phyloP scores from a whole-genome alignment of 2,329 filamentous ascomycete genomes.

The Penicillium brasilianum region DNA sequence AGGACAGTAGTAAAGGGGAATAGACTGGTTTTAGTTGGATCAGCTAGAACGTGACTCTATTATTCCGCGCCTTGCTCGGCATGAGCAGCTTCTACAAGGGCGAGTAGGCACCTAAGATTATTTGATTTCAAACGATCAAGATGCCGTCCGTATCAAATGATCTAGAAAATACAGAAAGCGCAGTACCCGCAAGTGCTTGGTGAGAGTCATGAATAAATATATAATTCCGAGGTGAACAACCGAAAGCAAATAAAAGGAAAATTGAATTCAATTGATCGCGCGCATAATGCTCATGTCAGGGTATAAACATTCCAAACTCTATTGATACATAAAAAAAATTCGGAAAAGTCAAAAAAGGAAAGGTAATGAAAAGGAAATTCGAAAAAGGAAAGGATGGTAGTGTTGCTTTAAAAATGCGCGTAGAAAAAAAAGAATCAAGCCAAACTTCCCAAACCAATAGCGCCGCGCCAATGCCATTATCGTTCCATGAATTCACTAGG shows the following conservation, averaged over 20 bases:
- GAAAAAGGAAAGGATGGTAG: slow-evolving; percentile 13
- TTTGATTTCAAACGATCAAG: too few species aligned
- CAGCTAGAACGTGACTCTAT: background rate
- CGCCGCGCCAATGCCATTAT: slow-evolving; percentile 12
- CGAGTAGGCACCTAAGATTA: too few species aligned
- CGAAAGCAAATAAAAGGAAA: background rate
- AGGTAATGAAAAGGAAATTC: slow-evolving; percentile 13
- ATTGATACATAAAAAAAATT: slow-evolving; percentile 2
- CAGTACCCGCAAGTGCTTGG: too few species aligned
- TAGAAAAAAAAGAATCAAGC: background rate
- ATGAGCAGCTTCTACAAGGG: background rate
- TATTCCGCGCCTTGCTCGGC: background rate
- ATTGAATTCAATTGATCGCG: background rate
- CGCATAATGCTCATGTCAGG: slow-evolving; percentile 2
- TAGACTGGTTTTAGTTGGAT: background rate
- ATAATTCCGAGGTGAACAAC: background rate
- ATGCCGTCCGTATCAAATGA: too few species aligned
- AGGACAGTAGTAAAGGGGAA: background rate
- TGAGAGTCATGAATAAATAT: too few species aligned
- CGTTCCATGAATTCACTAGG: background rate
- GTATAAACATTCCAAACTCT: background rate
- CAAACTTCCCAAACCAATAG: slow-evolving; percentile 1
- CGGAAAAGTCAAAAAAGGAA: slow-evolving; percentile 7
- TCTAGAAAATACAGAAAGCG: too few species aligned
- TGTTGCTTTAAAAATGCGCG: slow-evolving; percentile 12